Base-by-base conservation (phyloP, 441 rosid genomes). In the Gossypium gossypioides region DNA sequence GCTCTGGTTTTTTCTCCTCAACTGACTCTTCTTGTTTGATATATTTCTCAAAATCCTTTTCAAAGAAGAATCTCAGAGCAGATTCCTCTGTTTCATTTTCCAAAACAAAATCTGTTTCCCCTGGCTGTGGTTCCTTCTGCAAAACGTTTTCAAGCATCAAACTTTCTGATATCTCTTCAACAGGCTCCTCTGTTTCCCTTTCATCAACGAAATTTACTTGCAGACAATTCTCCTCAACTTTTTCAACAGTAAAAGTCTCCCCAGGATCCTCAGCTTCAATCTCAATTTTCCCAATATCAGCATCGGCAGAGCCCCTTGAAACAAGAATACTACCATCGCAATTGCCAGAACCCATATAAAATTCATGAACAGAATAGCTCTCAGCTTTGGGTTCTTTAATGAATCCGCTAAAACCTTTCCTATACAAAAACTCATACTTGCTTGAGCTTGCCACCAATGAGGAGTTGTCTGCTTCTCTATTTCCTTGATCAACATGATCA, bases 371-470 rank as follows among this genome's bases (percentile, higher is more conserved):
- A 7, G 72, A 68, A 63, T 81, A 84, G 67, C 75, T 75, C 78
- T 75, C 12, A 3, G 74, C 68, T 81, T 68, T 78, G 57, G 84
- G 87, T 19, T 88, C 84, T 71, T 89, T 85, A 29, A 89, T 58
- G 72, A 84, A 86, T 64, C 86, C 84, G 55, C 68, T 70, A 67
- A 87, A 72, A 64, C 62, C 76, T 51, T 76, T 84, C 57, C 76
- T 76, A 10, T 77, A 77, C 4, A 69, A 81, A 58, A 81, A 81
- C 34, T 88, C 81, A 66, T 68, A 86, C 76, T 80, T 87, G 51
- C 76, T 86, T 19, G 78, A 73, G 12, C 74, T 74, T 2, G 77
- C 70, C 68, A 76, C 78, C 50, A 69, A 24, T 71, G 78, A 74
- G 67, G 69, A 74, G 34, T 55, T 71, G 55, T 79, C 79, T 40